Evolutionary conservation across 2,329 filamentous ascomycete species (phyloP).

Genomic region (Septoria linicola): DNA sequence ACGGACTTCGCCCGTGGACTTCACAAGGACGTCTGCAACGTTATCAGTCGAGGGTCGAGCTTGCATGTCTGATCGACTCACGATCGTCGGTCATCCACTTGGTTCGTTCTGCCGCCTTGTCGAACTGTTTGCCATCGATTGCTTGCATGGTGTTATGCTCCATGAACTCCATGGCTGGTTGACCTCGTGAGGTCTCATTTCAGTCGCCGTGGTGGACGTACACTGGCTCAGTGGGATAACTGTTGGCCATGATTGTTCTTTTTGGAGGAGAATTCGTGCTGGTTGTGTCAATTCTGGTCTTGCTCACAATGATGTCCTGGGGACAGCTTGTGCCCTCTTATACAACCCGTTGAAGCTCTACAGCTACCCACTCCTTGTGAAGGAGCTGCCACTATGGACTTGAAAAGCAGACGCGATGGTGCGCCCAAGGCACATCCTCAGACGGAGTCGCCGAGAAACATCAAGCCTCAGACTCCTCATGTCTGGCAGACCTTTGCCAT

Average conservation of each 20-base stretch:
- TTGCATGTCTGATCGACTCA: slow-evolving; percentile 10
- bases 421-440: not conserved
- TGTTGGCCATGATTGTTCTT: not conserved
- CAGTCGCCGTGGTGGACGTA: slow-evolving; percentile 28
- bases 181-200: slow-evolving; percentile 26
- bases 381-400: not conserved
- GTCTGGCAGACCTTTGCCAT: not conserved
- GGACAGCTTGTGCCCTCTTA: not conserved
- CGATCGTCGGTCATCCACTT: slow-evolving; percentile 7
- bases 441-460: slow-evolving; percentile 2
- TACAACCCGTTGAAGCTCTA: not conserved
- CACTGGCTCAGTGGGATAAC: slow-evolving; percentile 24
- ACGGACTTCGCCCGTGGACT: slow-evolving; percentile 26
- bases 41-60: slow-evolving; percentile 2
- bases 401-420: not conserved
- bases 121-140: slow-evolving; percentile 18
- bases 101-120: not conserved
- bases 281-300: not conserved
- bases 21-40: slow-evolving; percentile 3
- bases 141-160: slow-evolving; percentile 28
- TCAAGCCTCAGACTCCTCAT: not conserved
- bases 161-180: slow-evolving; percentile 33
- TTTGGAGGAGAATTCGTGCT: not conserved
- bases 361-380: not conserved
- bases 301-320: not conserved